Evolutionary conservation across 768 basidiomycete genomes (phyloP).

Genomic region (Kwoniella dejecticola): DNA sequence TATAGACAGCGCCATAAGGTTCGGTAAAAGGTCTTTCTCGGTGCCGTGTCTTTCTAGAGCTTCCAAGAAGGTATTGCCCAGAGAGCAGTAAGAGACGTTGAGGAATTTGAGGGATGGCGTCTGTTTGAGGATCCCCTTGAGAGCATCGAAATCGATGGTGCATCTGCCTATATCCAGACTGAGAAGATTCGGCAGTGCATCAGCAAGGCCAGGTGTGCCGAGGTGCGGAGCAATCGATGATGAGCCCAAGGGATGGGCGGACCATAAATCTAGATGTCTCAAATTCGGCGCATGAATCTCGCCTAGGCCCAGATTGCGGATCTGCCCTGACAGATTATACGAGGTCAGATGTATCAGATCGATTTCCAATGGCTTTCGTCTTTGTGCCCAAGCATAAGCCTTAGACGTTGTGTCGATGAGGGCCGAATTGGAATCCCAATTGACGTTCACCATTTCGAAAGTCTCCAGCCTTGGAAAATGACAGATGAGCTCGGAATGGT

Average conservation of each 20-base stretch:
- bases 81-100: conserved; percentile 34
- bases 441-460: conserved; percentile 4
- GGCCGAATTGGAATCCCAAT: neutral
- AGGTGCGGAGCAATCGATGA: neutral
- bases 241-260: neutral
- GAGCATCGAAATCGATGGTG: conserved; percentile 2
- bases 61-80: conserved; percentile 31
- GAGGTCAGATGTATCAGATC: neutral
- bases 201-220: conserved; percentile 17
- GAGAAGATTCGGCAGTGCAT: conserved; percentile 20
- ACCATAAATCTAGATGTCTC: conserved; percentile 14
- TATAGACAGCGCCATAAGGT: conserved; percentile 20
- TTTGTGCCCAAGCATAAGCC: conserved; percentile 1
- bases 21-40: conserved; percentile 8
- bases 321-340: neutral
- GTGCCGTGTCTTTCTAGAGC: conserved; percentile 13
- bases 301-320: conserved; percentile 3
- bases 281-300: conserved; percentile 8
- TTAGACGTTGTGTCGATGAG: neutral
- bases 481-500: conserved; percentile 1
- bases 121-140: conserved; percentile 16
- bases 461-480: neutral
- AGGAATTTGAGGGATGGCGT: conserved; percentile 30
- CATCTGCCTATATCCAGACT: conserved; percentile 33
- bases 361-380: neutral